phyloP scores from a whole-genome alignment of 2,329 filamentous ascomycete genomes.

The Fusarium setosum region DNA sequence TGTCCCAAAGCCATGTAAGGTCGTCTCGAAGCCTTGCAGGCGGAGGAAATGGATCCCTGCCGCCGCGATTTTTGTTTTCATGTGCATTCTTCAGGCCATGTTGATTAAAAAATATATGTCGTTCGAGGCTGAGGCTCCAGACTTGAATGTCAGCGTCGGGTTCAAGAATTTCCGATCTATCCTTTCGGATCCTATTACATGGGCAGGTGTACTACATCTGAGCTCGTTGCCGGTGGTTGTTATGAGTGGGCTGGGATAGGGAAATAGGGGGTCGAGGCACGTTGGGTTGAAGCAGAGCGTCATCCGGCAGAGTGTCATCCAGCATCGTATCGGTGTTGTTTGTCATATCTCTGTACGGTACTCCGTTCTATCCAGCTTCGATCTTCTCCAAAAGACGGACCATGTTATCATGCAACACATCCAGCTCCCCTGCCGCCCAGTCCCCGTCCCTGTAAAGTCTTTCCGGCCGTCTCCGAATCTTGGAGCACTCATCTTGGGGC shows the following conservation, averaged over 20 bases:
- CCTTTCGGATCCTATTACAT: slow-evolving; percentile 27
- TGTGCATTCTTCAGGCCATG: slow-evolving; percentile 19
- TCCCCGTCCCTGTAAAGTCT: no score
- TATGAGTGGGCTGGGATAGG: slow-evolving; percentile 15
- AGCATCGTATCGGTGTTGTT: no score
- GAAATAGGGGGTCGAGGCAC: no score
- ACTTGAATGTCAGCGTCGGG: slow-evolving; percentile 16
- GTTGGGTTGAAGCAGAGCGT: no score
- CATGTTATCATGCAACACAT: no score
- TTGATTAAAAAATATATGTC: slow-evolving; percentile 21
- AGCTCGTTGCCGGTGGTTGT: slow-evolving; percentile 22
- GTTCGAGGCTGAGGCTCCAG: slow-evolving; percentile 2
- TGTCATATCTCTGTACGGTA: no score
- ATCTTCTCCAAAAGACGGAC: no score
- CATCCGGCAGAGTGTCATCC: no score
- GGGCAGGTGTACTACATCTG: slow-evolving; percentile 22
- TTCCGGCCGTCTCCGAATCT: no score
- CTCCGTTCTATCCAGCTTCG: no score
- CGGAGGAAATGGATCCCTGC: slow-evolving; percentile 2
- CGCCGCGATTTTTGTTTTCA: slow-evolving; percentile 8
- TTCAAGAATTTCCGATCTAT: slow-evolving; percentile 35
- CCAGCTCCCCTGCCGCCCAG: no score
- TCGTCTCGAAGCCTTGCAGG: neutral
- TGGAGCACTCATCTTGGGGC: no score
- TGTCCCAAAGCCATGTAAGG: neutral